A percentile compares a stretch with the other conserved stretches of the same genome.
These are phyloP conservation scores for Zymoseptoria brevis DNA, from an alignment of 2,329 filamentous ascomycete species.

Conservation along the genomic window DNA sequence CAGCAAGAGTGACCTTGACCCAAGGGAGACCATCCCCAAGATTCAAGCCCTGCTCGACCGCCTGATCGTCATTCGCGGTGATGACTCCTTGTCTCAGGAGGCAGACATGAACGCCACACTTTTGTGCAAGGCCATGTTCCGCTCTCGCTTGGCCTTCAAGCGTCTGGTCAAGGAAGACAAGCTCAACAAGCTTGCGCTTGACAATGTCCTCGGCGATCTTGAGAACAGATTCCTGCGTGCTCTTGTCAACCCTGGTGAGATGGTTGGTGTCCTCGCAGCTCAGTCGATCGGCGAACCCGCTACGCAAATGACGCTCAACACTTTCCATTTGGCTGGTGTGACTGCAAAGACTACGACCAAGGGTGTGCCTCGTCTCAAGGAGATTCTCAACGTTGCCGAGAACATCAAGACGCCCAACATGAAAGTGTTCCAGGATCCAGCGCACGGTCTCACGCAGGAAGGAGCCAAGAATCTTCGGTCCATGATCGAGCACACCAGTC, in stretches of 20 bases:
- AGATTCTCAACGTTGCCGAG: slow-evolving; percentile 94
- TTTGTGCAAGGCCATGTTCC: slow-evolving; percentile 84
- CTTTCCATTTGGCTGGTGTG: slow-evolving; percentile 99
- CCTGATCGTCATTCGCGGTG: slow-evolving; percentile 78
- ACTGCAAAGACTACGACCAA: slow-evolving; percentile 99
- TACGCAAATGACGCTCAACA: slow-evolving; percentile 99
- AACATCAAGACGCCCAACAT: slow-evolving; percentile 99
- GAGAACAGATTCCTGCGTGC: slow-evolving; percentile 81
- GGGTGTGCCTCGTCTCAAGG: slow-evolving; percentile 97
- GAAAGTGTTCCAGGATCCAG: slow-evolving; percentile 72
- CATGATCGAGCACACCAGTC: slow-evolving; percentile 85
- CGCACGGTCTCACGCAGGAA: slow-evolving; percentile 59
- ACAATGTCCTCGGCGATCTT: slow-evolving; percentile 84
- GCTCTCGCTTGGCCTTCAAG: slow-evolving; percentile 87
- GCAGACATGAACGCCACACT: slow-evolving; percentile 83
- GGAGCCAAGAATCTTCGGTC: slow-evolving; percentile 79
- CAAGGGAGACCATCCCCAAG: slow-evolving; percentile 74
- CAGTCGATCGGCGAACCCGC: slow-evolving; percentile 98
- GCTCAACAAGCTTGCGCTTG: slow-evolving; percentile 83
- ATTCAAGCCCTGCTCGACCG: slow-evolving; percentile 67
- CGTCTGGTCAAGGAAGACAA: slow-evolving; percentile 78
- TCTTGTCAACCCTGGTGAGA: slow-evolving; percentile 86
- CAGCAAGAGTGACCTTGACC: slow-evolving; percentile 80
- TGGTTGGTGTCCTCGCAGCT: slow-evolving; percentile 95
- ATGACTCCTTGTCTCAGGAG: slow-evolving; percentile 72